These are phyloP conservation scores for Phellinidium pouzarii DNA, from an alignment of 1,284 basidiomycete species.

Conservation along the genomic window DNA sequence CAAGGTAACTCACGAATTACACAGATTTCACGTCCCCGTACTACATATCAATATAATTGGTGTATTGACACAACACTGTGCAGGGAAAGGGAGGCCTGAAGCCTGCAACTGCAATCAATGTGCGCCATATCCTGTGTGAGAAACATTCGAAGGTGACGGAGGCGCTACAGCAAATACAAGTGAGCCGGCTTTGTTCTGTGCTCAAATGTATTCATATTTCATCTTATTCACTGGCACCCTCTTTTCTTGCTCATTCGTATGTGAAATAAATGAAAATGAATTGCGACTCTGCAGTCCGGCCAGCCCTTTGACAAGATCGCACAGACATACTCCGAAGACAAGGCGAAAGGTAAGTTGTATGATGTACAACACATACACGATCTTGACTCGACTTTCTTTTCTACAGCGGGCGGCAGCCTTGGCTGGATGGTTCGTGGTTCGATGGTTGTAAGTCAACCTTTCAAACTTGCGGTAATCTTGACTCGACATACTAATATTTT, in stretches of 20 bases:
- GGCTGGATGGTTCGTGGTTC: slow-evolving; percentile 81
- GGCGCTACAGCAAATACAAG: slow-evolving; percentile 72
- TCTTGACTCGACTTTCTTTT: not conserved
- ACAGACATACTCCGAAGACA: slow-evolving; percentile 82
- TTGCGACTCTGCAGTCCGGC: slow-evolving; percentile 29
- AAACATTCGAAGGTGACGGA: slow-evolving; percentile 74
- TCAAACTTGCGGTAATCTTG: no score
- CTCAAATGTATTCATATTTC: no score
- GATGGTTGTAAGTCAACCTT: slow-evolving; percentile 18
- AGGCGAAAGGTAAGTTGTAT: slow-evolving; percentile 60
- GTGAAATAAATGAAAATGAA: no score
- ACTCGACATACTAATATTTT: not conserved
- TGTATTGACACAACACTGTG: not conserved
- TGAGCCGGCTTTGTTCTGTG: slow-evolving; percentile 25
- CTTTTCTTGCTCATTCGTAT: no score
- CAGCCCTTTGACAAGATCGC: slow-evolving; percentile 79
- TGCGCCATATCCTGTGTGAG: slow-evolving; percentile 82
- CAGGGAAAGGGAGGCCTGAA: slow-evolving; percentile 12
- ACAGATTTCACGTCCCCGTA: not conserved
- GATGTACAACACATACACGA: not conserved
- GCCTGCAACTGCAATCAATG: slow-evolving; percentile 61
- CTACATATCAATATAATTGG: not conserved
- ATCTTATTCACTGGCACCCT: no score
- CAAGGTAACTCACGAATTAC: not conserved
- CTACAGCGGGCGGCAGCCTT: slow-evolving; percentile 68